phyloP scores from a whole-genome alignment of 2,329 filamentous ascomycete genomes.

The Trichophyton rubrum region DNA sequence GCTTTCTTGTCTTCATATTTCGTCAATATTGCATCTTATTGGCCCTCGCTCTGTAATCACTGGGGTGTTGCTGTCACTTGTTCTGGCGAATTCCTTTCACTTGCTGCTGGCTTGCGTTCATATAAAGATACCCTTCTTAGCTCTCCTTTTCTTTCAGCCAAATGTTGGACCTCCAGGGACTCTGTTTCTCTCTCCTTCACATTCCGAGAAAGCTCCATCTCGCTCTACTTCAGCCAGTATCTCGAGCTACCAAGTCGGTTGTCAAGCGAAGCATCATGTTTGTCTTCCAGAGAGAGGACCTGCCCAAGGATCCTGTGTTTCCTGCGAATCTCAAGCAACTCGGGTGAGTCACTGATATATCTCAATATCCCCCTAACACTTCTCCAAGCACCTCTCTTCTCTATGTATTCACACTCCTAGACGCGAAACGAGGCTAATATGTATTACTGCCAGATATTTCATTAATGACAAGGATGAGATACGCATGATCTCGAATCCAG shows the following conservation, averaged over 20 bases:
- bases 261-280: slow-evolving; percentile 50
- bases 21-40: not conserved
- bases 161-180: slow-evolving; percentile 3
- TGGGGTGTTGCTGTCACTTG: not conserved
- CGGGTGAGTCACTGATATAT: slow-evolving; percentile 42
- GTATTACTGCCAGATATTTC: slow-evolving; percentile 50
- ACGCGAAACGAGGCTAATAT: not conserved
- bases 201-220: slow-evolving; percentile 1
- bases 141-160: not conserved
- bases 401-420: not conserved
- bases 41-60: not conserved
- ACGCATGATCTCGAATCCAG: slow-evolving; percentile 53
- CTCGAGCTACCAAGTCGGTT: not conserved
- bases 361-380: not conserved
- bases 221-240: slow-evolving; percentile 3
- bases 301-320: slow-evolving; percentile 60
- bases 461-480: slow-evolving; percentile 65
- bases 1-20: not conserved
- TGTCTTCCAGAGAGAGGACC: slow-evolving; percentile 51
- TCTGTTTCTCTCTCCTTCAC: not conserved
- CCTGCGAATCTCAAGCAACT: slow-evolving; percentile 54
- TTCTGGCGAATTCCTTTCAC: not conserved
- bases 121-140: not conserved
- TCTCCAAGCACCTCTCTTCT: not conserved
- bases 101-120: not conserved